Evolutionary conservation across 139 green algal genomes (phyloP).

Genomic region (Chlamydomonas asymmetrica): DNA sequence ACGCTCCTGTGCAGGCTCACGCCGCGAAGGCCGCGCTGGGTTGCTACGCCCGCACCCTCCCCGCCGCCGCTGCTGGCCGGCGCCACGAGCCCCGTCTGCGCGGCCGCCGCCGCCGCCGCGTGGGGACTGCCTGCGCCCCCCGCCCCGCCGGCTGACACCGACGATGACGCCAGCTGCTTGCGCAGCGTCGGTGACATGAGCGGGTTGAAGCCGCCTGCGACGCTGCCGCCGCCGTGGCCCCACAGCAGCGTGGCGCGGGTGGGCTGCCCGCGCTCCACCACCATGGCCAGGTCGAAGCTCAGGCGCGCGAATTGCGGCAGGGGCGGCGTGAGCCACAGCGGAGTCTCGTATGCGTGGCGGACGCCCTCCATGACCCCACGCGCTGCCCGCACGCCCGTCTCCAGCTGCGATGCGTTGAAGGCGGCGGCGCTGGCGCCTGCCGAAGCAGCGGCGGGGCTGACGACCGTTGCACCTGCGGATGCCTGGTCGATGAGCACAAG

Average conservation of each 20-base stretch:
- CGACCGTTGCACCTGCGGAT: no score
- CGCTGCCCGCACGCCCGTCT: no score
- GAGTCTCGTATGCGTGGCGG: conserved; percentile 5
- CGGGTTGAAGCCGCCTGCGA: conserved; percentile 51
- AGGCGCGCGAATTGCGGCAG: conserved; percentile 32
- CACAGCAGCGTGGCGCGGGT: conserved; percentile 28
- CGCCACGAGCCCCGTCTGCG: no score
- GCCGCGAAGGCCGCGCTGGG: no score
- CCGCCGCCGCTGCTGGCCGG: no score
- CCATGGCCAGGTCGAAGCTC: conserved; percentile 31
- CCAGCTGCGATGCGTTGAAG: no score
- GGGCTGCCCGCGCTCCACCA: conserved; percentile 16
- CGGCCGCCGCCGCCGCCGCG: conserved; percentile 7
- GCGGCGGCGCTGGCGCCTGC: no score
- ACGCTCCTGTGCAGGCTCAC: no score
- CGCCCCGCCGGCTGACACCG: neutral
- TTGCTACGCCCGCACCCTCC: no score
- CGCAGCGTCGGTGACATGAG: conserved; percentile 40
- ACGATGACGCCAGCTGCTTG: conserved; percentile 23
- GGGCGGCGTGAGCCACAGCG: conserved; percentile 22
- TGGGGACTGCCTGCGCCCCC: neutral
- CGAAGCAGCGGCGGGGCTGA: no score
- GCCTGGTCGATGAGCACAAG: no score
- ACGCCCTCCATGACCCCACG: no score
- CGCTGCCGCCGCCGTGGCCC: conserved; percentile 26